Base-by-base conservation (phyloP, 768 basidiomycete species). In the Boletus reticulatus region DNA sequence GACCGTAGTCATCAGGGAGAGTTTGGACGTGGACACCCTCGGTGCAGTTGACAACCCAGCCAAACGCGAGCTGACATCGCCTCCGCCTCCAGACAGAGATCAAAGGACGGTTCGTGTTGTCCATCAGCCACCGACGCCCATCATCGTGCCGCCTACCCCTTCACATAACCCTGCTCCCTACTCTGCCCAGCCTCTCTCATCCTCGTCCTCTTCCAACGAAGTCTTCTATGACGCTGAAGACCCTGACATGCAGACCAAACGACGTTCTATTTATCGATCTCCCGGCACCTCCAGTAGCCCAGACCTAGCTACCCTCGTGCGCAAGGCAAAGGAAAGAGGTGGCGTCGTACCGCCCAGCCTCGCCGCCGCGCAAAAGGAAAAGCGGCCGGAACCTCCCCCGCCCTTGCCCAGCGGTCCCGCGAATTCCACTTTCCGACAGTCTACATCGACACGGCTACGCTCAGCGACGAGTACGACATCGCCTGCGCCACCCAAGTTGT, bases 211-310 rank as follows among this genome's bases (percentile, higher is more conserved):
- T 39, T 80, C 80, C 27, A 75, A 79, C 63, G 85, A 87, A 56
- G 66, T 86, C 43, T 81, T 81, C 65, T 80, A 78, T 71, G 87
- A 89, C 71, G 77, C 80, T 36, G 84, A 87, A 57, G 85, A 88
- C 67, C 63, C 71, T 11, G 87, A 88, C 62, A 79, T 83, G 64
- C 84, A 87, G 64, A 83, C 82, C 9, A 89, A 89, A 69, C 82
- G 92, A 43, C 82, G 92, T 48, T 91, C 89, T 59, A 83, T 97
- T 76, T 94, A 94, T 69, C 80, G 94, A 54, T 88, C 90, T 19
- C 80, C 89, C 12, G 94, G 93, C 42, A 95, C 92, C 9, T 89
- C 93, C 34, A 92, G 89, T 63, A 93, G 89, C 67, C 95, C 94
- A 27, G 94, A 98, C 72, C 78, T 97, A 20, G 92, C 92, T 5